phyloP scores from a whole-genome alignment of 805 yeast genomes.

The Tetrapisispora taiwanensis region DNA sequence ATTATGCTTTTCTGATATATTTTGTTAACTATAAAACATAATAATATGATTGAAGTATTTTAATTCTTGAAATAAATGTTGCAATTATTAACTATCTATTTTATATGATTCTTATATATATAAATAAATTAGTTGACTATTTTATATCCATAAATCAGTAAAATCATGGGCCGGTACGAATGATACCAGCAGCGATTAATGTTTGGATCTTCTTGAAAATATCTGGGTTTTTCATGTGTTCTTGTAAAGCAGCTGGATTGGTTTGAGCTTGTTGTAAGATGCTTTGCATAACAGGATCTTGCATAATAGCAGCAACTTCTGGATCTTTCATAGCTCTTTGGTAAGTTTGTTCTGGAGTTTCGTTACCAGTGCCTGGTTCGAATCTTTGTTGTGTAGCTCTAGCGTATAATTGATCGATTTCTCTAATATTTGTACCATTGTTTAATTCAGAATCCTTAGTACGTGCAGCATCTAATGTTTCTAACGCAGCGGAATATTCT shows the following conservation, averaged over 20 bases:
- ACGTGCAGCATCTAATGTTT: constrained; percentile 72
- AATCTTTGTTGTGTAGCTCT: constrained; percentile 76
- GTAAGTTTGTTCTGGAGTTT: constrained; percentile 89
- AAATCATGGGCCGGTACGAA: constrained; percentile 59
- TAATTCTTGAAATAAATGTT: too few species aligned
- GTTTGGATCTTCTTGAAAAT: constrained; percentile 78
- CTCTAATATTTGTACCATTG: constrained; percentile 52
- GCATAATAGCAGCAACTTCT: constrained; percentile 80
- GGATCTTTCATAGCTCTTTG: constrained; percentile 88
- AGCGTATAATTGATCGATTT: constrained; percentile 71
- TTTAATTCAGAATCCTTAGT: constrained; percentile 55
- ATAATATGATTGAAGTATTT: too few species aligned
- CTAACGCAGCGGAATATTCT: constrained; percentile 73
- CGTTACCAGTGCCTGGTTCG: constrained; percentile 65
- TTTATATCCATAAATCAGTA: too few species aligned
- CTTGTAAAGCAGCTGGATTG: constrained; percentile 93
- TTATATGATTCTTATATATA: neutral
- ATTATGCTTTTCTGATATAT: too few species aligned
- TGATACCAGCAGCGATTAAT: constrained; percentile 92
- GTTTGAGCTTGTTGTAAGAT: constrained; percentile 88
- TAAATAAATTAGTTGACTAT: too few species aligned
- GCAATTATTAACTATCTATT: neutral
- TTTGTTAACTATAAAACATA: too few species aligned
- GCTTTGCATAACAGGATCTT: constrained; percentile 93
- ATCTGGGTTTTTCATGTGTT: constrained; percentile 95